Percentiles rank a stretch among this genome's conserved stretches.
Conservation (phyloP, 345 rosid genomes). For the Euphorbia lathyris region DNA sequence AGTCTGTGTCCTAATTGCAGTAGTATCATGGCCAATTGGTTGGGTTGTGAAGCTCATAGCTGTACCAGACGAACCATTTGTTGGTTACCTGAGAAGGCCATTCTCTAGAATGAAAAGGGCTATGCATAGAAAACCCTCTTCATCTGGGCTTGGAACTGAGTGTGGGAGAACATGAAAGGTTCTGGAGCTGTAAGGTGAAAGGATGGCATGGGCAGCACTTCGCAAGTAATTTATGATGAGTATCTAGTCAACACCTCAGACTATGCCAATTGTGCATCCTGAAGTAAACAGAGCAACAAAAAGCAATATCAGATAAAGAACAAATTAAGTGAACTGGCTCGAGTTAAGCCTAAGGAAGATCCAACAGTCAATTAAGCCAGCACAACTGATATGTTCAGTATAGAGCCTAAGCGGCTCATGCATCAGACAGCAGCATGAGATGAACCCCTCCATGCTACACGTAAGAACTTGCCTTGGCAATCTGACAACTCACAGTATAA, state of each 20-base stretch:
- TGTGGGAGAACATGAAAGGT: slow-evolving; percentile 5
- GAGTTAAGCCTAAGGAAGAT: not conserved
- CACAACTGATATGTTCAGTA: not conserved
- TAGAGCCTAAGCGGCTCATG: not conserved
- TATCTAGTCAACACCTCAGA: not conserved
- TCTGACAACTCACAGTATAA: not conserved
- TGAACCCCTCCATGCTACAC: too few species aligned
- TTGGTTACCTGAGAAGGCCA: slow-evolving; percentile 35
- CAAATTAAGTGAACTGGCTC: not conserved
- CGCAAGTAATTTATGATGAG: not conserved
- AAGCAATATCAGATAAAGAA: not conserved
- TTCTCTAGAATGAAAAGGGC: slow-evolving; percentile 19
- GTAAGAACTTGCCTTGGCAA: not conserved
- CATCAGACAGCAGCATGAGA: not conserved
- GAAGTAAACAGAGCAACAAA: not conserved
- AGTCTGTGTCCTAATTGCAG: slow-evolving; percentile 44
- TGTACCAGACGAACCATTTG: slow-evolving; percentile 47
- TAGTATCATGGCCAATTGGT: slow-evolving; percentile 62
- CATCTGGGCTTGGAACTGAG: slow-evolving; percentile 17
- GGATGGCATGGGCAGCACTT: not conserved
- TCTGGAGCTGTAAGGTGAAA: not conserved
- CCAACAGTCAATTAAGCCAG: not conserved
- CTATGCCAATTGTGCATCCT: not conserved
- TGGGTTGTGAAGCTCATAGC: slow-evolving; percentile 54
- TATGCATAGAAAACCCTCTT: slow-evolving; percentile 22